phyloP scores from a whole-genome alignment of 352 stramenopile species.

The Globisporangium radiosum region DNA sequence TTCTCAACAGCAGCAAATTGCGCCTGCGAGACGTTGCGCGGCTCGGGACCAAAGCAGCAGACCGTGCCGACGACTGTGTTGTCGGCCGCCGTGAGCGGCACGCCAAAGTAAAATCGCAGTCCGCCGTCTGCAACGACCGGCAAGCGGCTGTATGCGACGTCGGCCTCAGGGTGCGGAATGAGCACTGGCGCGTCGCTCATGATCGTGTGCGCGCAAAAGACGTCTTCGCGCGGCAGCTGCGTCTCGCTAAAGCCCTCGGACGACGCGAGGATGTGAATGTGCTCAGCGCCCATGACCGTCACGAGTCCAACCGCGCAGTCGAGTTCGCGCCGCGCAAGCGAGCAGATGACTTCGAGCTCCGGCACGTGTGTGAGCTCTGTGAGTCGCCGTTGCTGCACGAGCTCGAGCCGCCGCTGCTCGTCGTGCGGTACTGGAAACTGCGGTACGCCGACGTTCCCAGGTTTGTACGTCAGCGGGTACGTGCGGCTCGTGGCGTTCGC shows the following conservation, averaged over 20 bases:
- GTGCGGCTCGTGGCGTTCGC: conserved; percentile 6
- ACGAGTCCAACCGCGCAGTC: conserved; percentile 34
- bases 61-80: conserved; percentile 39
- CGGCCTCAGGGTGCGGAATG: conserved; percentile 44
- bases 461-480: conserved; percentile 5
- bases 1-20: conserved; percentile 40
- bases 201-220: conserved; percentile 49
- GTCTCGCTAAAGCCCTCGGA: conserved; percentile 20
- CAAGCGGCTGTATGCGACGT: conserved; percentile 38
- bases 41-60: conserved; percentile 41
- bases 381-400: conserved; percentile 21
- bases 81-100: conserved; percentile 31
- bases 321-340: conserved; percentile 28
- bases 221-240: conserved; percentile 30
- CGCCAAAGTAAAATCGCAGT: conserved; percentile 50
- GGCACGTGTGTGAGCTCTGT: conserved; percentile 19
- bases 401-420: conserved; percentile 23
- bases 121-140: conserved; percentile 21
- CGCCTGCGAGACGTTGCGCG: conserved; percentile 29
- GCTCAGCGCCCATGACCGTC: conserved; percentile 33
- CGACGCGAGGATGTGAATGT: conserved; percentile 37
- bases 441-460: background rate
- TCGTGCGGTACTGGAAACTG: conserved; percentile 6
- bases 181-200: conserved; percentile 45
- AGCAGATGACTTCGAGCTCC: conserved; percentile 52